Conservation (phyloP, 192 early-diverging fungal species). For the Backusella australiensis region DNA sequence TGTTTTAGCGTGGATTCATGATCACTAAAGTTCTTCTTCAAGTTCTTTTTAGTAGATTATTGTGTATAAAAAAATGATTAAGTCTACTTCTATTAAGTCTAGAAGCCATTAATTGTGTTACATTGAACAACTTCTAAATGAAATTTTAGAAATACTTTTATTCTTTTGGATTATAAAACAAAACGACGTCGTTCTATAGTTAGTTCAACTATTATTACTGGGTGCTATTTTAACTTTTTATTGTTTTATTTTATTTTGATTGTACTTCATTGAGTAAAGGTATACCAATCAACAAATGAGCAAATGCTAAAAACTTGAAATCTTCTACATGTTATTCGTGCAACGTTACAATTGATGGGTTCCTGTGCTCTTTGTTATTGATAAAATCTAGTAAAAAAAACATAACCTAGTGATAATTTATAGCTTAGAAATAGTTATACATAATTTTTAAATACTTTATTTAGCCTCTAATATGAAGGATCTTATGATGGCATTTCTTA, state of each 20-base stretch:
- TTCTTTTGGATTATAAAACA: neutral
- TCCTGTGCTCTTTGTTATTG: neutral
- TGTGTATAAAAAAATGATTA: neutral
- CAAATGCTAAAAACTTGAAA: neutral
- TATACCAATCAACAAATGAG: neutral
- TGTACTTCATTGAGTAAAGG: neutral
- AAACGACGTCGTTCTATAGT: neutral
- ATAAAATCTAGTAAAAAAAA: neutral
- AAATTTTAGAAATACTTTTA: neutral
- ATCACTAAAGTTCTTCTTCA: neutral
- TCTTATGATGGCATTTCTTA: neutral
- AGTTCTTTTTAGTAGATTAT: constrained; percentile 6
- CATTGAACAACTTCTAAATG: neutral
- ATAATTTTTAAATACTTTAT: neutral
- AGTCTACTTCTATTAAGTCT: neutral
- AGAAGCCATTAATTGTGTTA: neutral
- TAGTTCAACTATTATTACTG: neutral
- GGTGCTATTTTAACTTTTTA: neutral
- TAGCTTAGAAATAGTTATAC: neutral
- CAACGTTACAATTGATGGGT: neutral
- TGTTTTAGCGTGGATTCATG: neutral
- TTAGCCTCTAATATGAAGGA: neutral
- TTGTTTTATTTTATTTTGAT: neutral
- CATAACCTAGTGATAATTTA: neutral
- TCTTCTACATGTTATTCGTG: neutral